phyloP scores from a whole-genome alignment of 2,329 filamentous ascomycete species.

The Ophiostoma pallidulum region DNA sequence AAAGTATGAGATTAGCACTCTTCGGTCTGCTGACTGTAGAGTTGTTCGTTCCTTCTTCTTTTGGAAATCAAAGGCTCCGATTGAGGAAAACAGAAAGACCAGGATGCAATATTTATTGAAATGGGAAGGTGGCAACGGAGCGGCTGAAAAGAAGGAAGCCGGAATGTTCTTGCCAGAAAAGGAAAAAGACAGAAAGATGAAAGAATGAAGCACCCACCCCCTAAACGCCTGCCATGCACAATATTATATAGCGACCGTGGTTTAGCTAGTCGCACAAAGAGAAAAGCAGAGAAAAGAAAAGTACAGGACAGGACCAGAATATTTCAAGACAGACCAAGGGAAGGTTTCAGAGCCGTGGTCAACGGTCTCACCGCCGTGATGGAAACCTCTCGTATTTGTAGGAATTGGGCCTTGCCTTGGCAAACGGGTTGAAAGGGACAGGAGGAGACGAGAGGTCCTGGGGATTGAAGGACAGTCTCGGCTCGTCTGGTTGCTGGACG shows the following conservation, averaged over 20 bases:
- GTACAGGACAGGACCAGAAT: no score
- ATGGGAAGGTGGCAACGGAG: background rate
- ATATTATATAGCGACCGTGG: no score
- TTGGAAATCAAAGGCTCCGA: no score
- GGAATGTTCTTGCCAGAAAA: background rate
- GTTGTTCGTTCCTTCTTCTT: no score
- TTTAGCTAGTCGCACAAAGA: background rate
- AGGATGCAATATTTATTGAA: background rate
- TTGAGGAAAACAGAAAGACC: background rate
- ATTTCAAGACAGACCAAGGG: no score
- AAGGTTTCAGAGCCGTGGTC: no score
- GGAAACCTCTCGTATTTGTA: conserved; percentile 35
- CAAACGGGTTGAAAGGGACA: conserved; percentile 28
- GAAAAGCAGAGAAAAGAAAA: background rate
- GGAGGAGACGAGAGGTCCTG: conserved; percentile 16
- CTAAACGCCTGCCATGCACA: conserved; percentile 3
- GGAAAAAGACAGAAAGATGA: background rate
- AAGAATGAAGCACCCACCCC: background rate
- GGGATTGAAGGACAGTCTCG: background rate
- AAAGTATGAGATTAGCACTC: no score
- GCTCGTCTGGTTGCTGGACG: background rate
- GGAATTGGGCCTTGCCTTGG: conserved; percentile 27
- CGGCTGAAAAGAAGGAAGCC: background rate
- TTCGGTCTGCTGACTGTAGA: background rate
- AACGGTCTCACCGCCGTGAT: conserved; percentile 16